Percentiles rank a stretch among this genome's conserved stretches.
Conservation (phyloP, 2,329 filamentous ascomycete genomes). For the Pyrenophora teres region DNA sequence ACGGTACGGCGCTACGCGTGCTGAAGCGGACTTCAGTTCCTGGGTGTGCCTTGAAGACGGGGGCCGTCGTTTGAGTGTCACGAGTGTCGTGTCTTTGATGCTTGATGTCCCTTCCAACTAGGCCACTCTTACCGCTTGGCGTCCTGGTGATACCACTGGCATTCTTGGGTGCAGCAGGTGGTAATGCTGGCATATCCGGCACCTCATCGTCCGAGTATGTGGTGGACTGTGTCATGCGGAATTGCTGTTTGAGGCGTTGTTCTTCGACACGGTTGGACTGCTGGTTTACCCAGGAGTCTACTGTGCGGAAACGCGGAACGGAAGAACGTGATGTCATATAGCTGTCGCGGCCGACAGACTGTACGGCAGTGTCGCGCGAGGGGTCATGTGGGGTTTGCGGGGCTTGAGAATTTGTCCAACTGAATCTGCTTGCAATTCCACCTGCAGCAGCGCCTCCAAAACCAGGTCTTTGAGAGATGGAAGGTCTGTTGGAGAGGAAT, state of each 20-base stretch:
- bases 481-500: constrained; percentile 45
- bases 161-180: constrained; percentile 34
- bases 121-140: constrained; percentile 20
- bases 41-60: constrained; percentile 48
- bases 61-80: constrained; percentile 47
- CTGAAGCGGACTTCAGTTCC: constrained; percentile 49
- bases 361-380: constrained; percentile 31
- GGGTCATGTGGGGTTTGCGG: constrained; percentile 46
- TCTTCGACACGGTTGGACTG: constrained; percentile 47
- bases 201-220: constrained; percentile 30
- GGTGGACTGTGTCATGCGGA: constrained; percentile 38
- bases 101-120: constrained; percentile 40
- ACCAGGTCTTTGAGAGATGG: constrained; percentile 36
- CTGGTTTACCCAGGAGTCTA: constrained; percentile 50
- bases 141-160: constrained; percentile 13
- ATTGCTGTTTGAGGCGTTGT: constrained; percentile 42
- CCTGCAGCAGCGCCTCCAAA: constrained; percentile 27
- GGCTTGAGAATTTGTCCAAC: constrained; percentile 49
- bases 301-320: constrained; percentile 47
- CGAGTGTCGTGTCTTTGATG: constrained; percentile 44
- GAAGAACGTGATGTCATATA: constrained; percentile 45
- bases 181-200: constrained; percentile 19
- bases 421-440: constrained; percentile 42
- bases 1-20: constrained; percentile 44
- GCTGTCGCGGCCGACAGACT: constrained; percentile 38